Base-by-base conservation (phyloP, 2,329 filamentous ascomycete genomes). In the Pestalotiopsis sp. region DNA sequence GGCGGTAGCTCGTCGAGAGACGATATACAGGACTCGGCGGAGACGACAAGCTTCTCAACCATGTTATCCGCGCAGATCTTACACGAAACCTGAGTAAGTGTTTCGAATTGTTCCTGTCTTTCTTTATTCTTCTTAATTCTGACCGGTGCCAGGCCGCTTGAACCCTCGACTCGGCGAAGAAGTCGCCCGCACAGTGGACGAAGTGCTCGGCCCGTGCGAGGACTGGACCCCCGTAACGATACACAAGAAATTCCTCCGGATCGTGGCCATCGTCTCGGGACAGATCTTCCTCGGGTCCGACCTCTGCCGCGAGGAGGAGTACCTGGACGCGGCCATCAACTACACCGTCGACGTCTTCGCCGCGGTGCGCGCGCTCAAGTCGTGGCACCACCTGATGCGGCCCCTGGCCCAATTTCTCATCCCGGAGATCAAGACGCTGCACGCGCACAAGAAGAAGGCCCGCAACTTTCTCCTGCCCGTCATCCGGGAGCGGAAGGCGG, bases 211-310 rank as follows among this genome's bases (percentile, higher is more conserved):
- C 0, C 73, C 75, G 0, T 79, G 77, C 57, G 70, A 75, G 20
- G 80, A 82, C 59, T 86, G 82, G 82, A 82, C 78, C 0, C 67
- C 76, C 1, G 74, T 84, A 58, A 79, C 79, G n/a, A 79, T 84
- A 39, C 78, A 82, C 74, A 69, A 76, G 11, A 78, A 76, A 9
- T 72, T 87, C 4, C 76, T 85, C 2, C 81, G 82, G 20, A 80
- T 86, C 52, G 81, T 87, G 1, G 83, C 81, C 63, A 81, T 81
- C 69, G 79, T 83, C 0, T 85, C 83, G 0, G 84, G 84, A 3
- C 78, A 82, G 12, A 75, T 86, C 36, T 86, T 86, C 65, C 78
- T 86, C 36, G 85, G 84, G 4, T 74, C 81, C 1, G 83, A 85
- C 65, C 78, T 85, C 1, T 84, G 82, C 70, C 82, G 81, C 39